Percentiles rank a stretch among this genome's conserved stretches.
phyloP scores from a whole-genome alignment of 2,329 filamentous ascomycete species.

The Verticillium nonalfalfae region DNA sequence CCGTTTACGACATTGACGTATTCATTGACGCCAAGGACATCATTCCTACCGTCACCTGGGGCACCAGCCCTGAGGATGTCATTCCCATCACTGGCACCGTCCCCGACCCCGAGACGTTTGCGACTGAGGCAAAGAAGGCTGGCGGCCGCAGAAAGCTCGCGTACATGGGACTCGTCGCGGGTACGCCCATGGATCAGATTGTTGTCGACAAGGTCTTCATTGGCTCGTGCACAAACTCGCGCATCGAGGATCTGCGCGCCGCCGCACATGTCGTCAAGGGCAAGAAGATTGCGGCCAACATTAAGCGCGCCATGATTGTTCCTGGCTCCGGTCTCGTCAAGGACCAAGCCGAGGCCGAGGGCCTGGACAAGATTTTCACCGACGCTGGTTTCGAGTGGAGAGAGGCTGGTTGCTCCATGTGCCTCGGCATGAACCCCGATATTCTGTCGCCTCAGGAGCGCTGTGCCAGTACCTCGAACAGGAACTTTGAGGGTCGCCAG shows the following conservation, averaged over 20 bases:
- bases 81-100: slow-evolving; percentile 90
- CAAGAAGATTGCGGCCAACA: slow-evolving; percentile 77
- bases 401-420: slow-evolving; percentile 98
- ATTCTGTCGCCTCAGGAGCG: slow-evolving; percentile 88
- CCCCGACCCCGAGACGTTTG: slow-evolving; percentile 82
- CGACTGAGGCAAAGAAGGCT: slow-evolving; percentile 71
- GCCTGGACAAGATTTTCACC: slow-evolving; percentile 84
- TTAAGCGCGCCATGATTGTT: slow-evolving; percentile 94
- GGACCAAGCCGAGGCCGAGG: slow-evolving; percentile 82
- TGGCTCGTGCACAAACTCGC: slow-evolving; percentile 93
- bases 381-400: slow-evolving; percentile 97
- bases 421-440: slow-evolving; percentile 98
- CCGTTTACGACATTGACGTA: slow-evolving; percentile 84
- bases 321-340: slow-evolving; percentile 94
- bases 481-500: slow-evolving; percentile 96
- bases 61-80: slow-evolving; percentile 92
- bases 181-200: slow-evolving; percentile 89
- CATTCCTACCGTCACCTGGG: slow-evolving; percentile 90
- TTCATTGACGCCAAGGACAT: slow-evolving; percentile 92
- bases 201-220: slow-evolving; percentile 94
- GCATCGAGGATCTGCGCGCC: slow-evolving; percentile 89
- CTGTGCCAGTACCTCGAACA: slow-evolving; percentile 92
- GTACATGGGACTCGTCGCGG: slow-evolving; percentile 90
- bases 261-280: slow-evolving; percentile 84
- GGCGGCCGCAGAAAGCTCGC: slow-evolving; percentile 77